Base-by-base conservation (phyloP, 176 grass and related monocot genomes). In the Calamus simplicifolius region DNA sequence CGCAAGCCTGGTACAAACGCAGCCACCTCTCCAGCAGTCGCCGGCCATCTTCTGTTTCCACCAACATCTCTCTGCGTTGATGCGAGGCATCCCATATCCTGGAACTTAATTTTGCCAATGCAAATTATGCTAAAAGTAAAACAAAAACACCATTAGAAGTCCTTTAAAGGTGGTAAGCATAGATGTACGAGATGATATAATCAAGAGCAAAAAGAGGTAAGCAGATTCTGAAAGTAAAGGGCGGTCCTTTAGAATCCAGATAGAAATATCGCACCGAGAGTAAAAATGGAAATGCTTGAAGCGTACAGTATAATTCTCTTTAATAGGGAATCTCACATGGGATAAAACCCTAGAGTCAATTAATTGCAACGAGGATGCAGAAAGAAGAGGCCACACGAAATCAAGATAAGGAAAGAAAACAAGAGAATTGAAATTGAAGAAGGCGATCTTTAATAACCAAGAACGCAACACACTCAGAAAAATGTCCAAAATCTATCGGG, bases 1-100 rank as follows among this genome's bases (percentile, higher is more conserved):
- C 69, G 69, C 21, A 72, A 43, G 14, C 69, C 69, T 62, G 69
- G 69, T 5, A 72, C 57, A 62, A 72, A 72, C 28, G 54, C 59
- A 43, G 70, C 50, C 59, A 63, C 58, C 58, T 63, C 70, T 15
- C 70, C 70, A 54, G 55, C 30, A 26, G 54, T 63, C 4, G 19
- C 50, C 12, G 70, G 29, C 58, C 58, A 54, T 62, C 19, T 73
- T 27, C 59, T 43, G 58, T 21, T 48, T 63, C 50, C 59, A 43
- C 28, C 70, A 48, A 28, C 27, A 63, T 63, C 49, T 38, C 48
- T 63, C 48, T 8, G 19, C 26, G 27, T 62, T 7, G 70, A 73
- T 31, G 18, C 4, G 6, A 62, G 19, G 51, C 70, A 73, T 63
- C 70, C 70, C 70, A 73, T 73, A 17, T 63, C 59, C 10, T 35